A percentile compares a stretch with the other conserved stretches of the same genome.
Conservation (phyloP, 352 stramenopile species). For the Discostella stelligera region DNA sequence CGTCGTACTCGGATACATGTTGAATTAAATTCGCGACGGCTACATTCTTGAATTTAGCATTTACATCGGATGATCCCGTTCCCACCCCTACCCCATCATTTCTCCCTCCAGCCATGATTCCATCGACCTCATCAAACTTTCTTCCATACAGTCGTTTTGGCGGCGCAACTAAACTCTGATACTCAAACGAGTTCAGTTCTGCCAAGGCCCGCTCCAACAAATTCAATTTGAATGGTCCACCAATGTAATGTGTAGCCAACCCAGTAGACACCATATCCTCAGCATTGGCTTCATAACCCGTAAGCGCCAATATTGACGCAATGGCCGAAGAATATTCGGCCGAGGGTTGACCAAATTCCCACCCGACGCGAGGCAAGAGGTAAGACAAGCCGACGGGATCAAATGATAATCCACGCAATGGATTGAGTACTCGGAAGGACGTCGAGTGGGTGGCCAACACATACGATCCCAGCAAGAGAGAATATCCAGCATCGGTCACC, state of each 20-base stretch:
- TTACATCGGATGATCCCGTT: constrained; percentile 36
- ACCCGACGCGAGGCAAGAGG: constrained; percentile 65
- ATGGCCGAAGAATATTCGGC: constrained; percentile 49
- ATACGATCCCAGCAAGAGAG: constrained; percentile 60
- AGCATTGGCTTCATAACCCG: constrained; percentile 68
- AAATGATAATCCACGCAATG: constrained; percentile 64
- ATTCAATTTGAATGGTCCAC: constrained; percentile 43
- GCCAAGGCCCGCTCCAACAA: constrained; percentile 60
- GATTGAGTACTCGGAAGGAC: constrained; percentile 67
- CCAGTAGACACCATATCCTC: constrained; percentile 76
- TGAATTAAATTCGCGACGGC: constrained; percentile 60
- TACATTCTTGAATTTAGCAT: constrained; percentile 64
- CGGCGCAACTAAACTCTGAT: constrained; percentile 43
- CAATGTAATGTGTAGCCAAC: constrained; percentile 71
- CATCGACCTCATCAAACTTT: constrained; percentile 15
- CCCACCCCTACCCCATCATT: background rate
- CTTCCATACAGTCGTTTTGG: constrained; percentile 35
- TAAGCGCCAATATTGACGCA: constrained; percentile 59
- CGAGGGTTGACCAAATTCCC: constrained; percentile 65
- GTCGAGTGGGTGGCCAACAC: constrained; percentile 68
- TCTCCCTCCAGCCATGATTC: background rate
- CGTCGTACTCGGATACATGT: constrained; percentile 56
- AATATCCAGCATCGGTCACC: constrained; percentile 71
- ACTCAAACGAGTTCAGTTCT: constrained; percentile 55
- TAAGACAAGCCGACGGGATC: constrained; percentile 76